These are phyloP conservation scores for Smittium culicis DNA, from an alignment of 371 early-diverging fungal genomes.

Conservation along the genomic window DNA sequence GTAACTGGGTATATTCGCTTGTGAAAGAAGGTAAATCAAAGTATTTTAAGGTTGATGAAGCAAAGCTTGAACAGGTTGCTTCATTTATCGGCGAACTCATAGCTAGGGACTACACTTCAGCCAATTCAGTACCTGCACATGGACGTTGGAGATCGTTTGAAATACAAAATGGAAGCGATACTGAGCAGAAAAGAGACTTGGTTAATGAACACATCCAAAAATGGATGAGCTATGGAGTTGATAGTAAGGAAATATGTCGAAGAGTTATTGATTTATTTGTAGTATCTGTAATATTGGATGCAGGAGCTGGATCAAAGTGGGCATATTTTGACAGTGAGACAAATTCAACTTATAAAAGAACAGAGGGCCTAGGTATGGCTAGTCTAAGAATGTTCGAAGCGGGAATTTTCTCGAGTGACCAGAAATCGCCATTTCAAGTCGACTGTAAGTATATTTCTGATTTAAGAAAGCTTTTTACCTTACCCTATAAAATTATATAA, in stretches of 20 bases:
- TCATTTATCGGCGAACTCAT: conserved; percentile 52
- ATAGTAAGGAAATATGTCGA: conserved; percentile 44
- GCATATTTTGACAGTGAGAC: conserved; percentile 38
- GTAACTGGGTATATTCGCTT: neutral
- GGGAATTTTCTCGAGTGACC: conserved; percentile 57
- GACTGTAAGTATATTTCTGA: conserved; percentile 43
- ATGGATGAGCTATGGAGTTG: conserved; percentile 23
- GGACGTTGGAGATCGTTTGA: conserved; percentile 79
- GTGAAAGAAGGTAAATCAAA: conserved; percentile 20
- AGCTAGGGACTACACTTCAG: conserved; percentile 46
- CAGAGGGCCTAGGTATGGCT: conserved; percentile 82
- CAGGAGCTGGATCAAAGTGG: conserved; percentile 83
- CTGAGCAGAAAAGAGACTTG: conserved; percentile 29
- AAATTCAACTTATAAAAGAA: conserved; percentile 44
- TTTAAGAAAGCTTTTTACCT: no score
- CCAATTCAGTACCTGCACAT: conserved; percentile 63
- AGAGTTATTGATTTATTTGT: conserved; percentile 71
- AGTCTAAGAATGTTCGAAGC: conserved; percentile 69
- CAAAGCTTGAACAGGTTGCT: conserved; percentile 45
- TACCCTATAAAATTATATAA: no score
- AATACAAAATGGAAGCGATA: conserved; percentile 35
- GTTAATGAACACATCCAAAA: conserved; percentile 24
- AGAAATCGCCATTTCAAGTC: conserved; percentile 44
- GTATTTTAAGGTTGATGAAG: conserved; percentile 54
- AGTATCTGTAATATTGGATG: conserved; percentile 82